A percentile compares a stretch with the other conserved stretches of the same genome.
These are phyloP conservation scores for Picochlorum costavermella DNA, from an alignment of 139 green algal genomes.

Conservation along the genomic window DNA sequence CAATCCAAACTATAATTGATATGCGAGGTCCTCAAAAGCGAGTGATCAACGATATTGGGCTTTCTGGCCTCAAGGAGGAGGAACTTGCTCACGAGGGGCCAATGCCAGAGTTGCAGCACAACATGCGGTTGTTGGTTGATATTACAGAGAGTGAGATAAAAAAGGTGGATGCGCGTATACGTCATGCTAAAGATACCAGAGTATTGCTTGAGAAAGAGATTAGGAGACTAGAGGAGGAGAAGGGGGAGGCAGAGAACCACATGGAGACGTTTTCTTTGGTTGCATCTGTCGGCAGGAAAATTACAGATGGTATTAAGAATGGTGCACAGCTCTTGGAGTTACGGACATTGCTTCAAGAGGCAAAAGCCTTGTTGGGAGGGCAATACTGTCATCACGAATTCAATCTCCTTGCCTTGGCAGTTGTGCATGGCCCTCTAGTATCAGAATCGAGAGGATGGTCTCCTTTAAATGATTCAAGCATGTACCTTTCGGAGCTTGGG, in stretches of 20 bases:
- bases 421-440: constrained; percentile 30
- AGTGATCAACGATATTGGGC: constrained; percentile 83
- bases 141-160: constrained; percentile 83
- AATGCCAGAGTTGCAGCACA: constrained; percentile 97
- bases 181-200: constrained; percentile 3
- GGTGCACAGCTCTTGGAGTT: constrained; percentile 19
- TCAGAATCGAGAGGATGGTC: constrained; percentile 30
- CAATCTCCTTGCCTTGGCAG: constrained; percentile 50
- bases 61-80: constrained; percentile 57
- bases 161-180: constrained; percentile 2
- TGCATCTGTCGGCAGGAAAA: not conserved
- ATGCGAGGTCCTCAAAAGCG: constrained; percentile 79
- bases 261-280: constrained; percentile 5
- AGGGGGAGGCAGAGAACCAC: not conserved
- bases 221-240: not conserved
- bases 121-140: constrained; percentile 88
- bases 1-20: constrained; percentile 68
- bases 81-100: constrained; percentile 25
- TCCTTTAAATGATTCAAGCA: constrained; percentile 44
- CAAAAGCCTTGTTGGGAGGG: constrained; percentile 44
- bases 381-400: constrained; percentile 85
- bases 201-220: not conserved
- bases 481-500: constrained; percentile 31
- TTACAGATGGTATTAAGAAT: not conserved
- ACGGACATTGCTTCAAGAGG: constrained; percentile 25